phyloP scores from a whole-genome alignment of 306 rosid genomes.

The Mucuna pruriens region DNA sequence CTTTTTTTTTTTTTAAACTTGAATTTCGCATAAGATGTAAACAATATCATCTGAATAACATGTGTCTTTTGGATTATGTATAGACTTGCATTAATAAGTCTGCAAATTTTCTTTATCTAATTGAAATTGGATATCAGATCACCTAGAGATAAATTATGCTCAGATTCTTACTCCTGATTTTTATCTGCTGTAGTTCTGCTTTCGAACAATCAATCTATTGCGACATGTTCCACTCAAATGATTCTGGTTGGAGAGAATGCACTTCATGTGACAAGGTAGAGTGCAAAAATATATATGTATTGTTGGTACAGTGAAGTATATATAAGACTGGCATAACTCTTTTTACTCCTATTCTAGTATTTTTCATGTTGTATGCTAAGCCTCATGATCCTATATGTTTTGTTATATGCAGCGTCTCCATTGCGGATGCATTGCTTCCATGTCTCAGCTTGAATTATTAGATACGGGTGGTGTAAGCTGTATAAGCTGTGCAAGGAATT shows the following conservation, averaged over 20 bases:
- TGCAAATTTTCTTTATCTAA: slow-evolving; percentile 10
- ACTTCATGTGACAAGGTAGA: slow-evolving; percentile 81
- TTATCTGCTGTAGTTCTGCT: slow-evolving; percentile 63
- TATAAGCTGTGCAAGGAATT: slow-evolving; percentile 60
- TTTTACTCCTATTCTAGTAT: background rate
- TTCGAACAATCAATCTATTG: slow-evolving; percentile 84
- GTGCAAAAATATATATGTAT: background rate
- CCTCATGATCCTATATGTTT: slow-evolving; percentile 23
- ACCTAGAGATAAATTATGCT: slow-evolving; percentile 11
- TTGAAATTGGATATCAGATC: slow-evolving; percentile 6
- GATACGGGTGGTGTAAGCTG: slow-evolving; percentile 92
- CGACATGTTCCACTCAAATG: slow-evolving; percentile 74
- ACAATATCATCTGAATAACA: slow-evolving; percentile 10
- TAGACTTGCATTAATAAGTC: background rate
- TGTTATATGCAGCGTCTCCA: slow-evolving; percentile 76
- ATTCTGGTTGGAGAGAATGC: slow-evolving; percentile 98
- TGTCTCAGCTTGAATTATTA: slow-evolving; percentile 70
- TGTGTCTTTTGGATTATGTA: slow-evolving; percentile 16
- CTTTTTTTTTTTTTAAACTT: no score
- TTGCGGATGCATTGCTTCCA: slow-evolving; percentile 92
- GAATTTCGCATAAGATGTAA: background rate
- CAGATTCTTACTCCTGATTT: slow-evolving; percentile 30
- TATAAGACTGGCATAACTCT: background rate
- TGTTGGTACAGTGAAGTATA: background rate
- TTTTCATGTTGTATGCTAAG: background rate